These are phyloP conservation scores for Madurella mycetomatis DNA, from an alignment of 2,329 filamentous ascomycete species.

Conservation along the genomic window DNA sequence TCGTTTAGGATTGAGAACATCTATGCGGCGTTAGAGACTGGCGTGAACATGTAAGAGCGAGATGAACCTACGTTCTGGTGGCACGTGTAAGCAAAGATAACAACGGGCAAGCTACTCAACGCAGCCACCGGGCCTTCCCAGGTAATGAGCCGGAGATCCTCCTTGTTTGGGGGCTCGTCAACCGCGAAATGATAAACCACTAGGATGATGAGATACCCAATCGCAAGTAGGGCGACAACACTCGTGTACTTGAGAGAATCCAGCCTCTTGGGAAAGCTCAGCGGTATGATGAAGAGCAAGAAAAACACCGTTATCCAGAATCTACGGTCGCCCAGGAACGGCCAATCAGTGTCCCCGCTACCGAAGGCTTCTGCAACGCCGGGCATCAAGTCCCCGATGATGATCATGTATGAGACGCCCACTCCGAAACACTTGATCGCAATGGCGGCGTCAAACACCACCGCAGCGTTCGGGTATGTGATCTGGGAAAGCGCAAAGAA, in stretches of 20 bases:
- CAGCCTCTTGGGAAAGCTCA: slow-evolving; percentile 84
- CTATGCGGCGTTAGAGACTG: slow-evolving; percentile 42
- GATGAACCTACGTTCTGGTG: slow-evolving; percentile 76
- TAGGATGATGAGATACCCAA: slow-evolving; percentile 87
- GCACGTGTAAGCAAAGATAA: slow-evolving; percentile 98
- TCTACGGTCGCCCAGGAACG: slow-evolving; percentile 80
- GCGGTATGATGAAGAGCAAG: slow-evolving; percentile 91
- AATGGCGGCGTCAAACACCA: slow-evolving; percentile 93
- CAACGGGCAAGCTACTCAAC: slow-evolving; percentile 84
- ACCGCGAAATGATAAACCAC: slow-evolving; percentile 89
- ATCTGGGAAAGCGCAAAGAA: slow-evolving; percentile 97
- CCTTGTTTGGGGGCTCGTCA: slow-evolving; percentile 69
- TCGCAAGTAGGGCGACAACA: slow-evolving; percentile 83
- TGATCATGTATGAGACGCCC: slow-evolving; percentile 94
- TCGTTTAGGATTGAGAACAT: slow-evolving; percentile 99
- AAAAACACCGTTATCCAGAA: slow-evolving; percentile 99
- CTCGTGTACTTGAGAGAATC: slow-evolving; percentile 98
- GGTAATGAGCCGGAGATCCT: slow-evolving; percentile 66
- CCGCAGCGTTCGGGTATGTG: slow-evolving; percentile 92
- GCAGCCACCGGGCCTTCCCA: slow-evolving; percentile 77
- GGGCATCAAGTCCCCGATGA: slow-evolving; percentile 97
- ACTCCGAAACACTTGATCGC: slow-evolving; percentile 98
- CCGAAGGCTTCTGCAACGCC: slow-evolving; percentile 83
- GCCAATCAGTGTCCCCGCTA: slow-evolving; percentile 54
- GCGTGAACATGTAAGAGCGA: background rate